Evolutionary conservation across 768 basidiomycete genomes (phyloP).

Genomic region (Gymnopilus dilepis): DNA sequence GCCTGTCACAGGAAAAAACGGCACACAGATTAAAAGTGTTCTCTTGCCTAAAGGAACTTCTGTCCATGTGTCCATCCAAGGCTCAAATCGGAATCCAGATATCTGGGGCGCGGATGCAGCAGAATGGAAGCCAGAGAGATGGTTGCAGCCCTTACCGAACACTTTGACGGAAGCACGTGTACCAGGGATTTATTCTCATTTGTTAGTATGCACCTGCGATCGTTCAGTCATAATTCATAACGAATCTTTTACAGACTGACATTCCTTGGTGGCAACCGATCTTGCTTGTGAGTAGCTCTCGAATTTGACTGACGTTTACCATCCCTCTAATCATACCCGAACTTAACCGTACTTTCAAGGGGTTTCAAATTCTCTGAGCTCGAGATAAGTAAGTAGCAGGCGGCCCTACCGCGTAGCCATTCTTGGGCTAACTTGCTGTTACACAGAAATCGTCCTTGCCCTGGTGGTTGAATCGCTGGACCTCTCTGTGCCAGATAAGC

Average conservation of each 20-base stretch:
- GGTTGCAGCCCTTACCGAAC: constrained; percentile 32
- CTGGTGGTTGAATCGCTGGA: constrained; percentile 26
- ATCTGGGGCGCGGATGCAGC: constrained; percentile 48
- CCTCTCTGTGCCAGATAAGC: constrained; percentile 28
- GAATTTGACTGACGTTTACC: not conserved
- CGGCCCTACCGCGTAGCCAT: not conserved
- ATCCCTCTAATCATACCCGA: not conserved
- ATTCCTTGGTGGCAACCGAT: constrained; percentile 47
- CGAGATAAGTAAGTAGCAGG: constrained; percentile 51
- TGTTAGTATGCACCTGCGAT: constrained; percentile 16
- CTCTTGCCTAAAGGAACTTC: constrained; percentile 47
- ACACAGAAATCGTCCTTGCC: constrained; percentile 30
- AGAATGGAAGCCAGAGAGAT: constrained; percentile 51
- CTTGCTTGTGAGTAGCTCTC: constrained; percentile 46
- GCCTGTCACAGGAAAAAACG: constrained; percentile 44
- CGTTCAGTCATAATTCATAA: not conserved
- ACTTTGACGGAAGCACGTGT: constrained; percentile 23
- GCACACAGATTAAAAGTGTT: constrained; percentile 40
- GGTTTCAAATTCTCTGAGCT: constrained; percentile 61
- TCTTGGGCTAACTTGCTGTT: not conserved
- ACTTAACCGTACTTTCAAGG: constrained; percentile 24
- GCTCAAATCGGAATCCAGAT: constrained; percentile 38
- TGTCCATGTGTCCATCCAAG: constrained; percentile 43
- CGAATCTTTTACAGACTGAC: constrained; percentile 32
- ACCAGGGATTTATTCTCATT: constrained; percentile 30